Evolutionary conservation across 2,329 filamentous ascomycete genomes (phyloP).

Genomic region (Pseudogymnoascus sp.): DNA sequence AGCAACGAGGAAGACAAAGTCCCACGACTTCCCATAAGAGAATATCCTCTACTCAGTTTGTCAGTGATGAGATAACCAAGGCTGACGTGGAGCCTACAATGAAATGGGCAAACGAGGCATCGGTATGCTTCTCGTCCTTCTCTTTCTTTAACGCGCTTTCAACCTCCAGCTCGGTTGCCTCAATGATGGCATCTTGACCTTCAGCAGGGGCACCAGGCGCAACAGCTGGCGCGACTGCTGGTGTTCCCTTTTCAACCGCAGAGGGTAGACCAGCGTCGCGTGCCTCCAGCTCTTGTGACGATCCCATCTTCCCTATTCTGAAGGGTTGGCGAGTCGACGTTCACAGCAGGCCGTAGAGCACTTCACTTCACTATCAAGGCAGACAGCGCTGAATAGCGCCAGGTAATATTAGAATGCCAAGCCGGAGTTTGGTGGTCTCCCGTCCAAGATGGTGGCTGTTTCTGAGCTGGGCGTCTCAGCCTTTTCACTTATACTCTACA

Average conservation of each 20-base stretch:
- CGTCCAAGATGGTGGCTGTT: background rate
- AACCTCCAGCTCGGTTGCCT: background rate
- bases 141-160: background rate
- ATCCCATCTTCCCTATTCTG: background rate
- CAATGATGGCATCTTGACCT: background rate
- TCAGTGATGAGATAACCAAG: background rate
- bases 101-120: background rate
- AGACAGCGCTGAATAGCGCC: background rate
- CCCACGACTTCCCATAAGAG: constrained; percentile 46
- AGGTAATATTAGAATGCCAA: background rate
- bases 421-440: background rate
- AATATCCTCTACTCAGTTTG: constrained; percentile 32
- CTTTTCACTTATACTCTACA: background rate
- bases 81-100: background rate
- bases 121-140: background rate
- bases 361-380: background rate
- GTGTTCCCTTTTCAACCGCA: background rate
- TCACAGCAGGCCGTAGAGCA: background rate
- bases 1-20: constrained; percentile 41
- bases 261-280: background rate
- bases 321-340: background rate
- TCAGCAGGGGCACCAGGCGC: background rate
- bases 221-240: background rate
- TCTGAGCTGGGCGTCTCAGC: background rate
- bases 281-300: background rate